Base-by-base conservation (phyloP, 202 grass and related monocot species). In the Saccharum hybrid region DNA sequence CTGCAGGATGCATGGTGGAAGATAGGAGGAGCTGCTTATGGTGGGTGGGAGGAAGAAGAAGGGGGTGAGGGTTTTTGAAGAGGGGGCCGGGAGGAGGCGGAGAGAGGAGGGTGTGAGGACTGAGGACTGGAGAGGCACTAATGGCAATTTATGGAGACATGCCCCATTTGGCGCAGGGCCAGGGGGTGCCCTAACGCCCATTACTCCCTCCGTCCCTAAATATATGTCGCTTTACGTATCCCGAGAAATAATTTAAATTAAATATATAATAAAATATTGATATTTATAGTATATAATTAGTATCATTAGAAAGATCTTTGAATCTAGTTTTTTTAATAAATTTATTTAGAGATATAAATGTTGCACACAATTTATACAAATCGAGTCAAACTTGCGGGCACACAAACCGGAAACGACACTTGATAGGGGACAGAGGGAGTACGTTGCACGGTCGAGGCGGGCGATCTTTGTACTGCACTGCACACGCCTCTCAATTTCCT, bases 81-180 rank as follows among this genome's bases (percentile, higher is more conserved):
- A 78, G 70, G 57, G 12, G 14, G 1, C 1, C 7, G 38, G 38
- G 38, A 40, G 49, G 49, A 5, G 74, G 41, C 28, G 7, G 39
- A 26, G 83, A 78, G 51, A 85, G 79, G 67, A 19, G 56, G 63
- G 71, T 37, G 48, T 6, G 79, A 78, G 72, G 82, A 42, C 40
- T 45, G 42, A 78, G 75, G 79, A 79, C 76, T 7, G 41, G 51
- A 38, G 72, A 63, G 75, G 78, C 71, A 92, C 67, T 91, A 86
- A 90, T 92, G 89, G 84, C 68, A 83, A 94, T 97, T 97, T 94
- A 94, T 88, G 89, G 85, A 90, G 67, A 81, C 65, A 83, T 86
- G 84, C 84, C 86, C 92, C 86, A 94, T 90, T 92, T 87, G 85
- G 73, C 81, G 80, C 83, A 88, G 82, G 45, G 42, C 23, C 23